Evolutionary conservation across 768 basidiomycete species (phyloP), one percentile per base, ranked within the genome.

Genomic region (Rhodotorula toruloides): DNA sequence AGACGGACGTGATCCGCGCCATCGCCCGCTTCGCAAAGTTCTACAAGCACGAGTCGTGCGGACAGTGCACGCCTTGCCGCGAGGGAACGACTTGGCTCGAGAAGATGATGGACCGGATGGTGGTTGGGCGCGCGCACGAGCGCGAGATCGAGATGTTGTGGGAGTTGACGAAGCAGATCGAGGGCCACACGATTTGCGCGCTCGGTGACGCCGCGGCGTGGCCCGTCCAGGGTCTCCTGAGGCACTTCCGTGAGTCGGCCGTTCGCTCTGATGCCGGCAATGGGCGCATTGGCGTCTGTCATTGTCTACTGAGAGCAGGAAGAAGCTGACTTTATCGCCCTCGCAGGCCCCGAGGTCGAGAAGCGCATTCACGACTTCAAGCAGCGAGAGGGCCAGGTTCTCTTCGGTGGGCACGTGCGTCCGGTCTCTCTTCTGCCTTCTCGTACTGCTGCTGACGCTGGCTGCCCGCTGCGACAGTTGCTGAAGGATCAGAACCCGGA

Each of bases 41-140:
- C 81, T 97, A 97, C 82, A 94, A 96, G 79, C 94, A 97, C 79
- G 94, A 98, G 77, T 94, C 91, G 1, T 98, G 93, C 73, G 93
- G 94, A 21, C 94, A 98, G 77, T 97, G 93, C 71, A 73, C 72
- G 27, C 72, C 73, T 16, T 75, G 74, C 58, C 81, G 90, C 69
- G 89, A 92, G 75, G 91, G 92, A 43, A 98, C 94, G 4, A 96
- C 91, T 0, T 98, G 94, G 94, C 91, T 99, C 89, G 90, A 88
- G 85, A 94, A 97, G 79, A 97, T 98, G 91, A 99, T 99, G 94
- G 84, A 91, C 77, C 87, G 94, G 53, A 85, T 99, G 82, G 90
- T 89, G 25, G 88, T 90, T 75, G 94, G 94, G 5, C 84, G 93
- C 17, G 90, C 87, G 0, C 90, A 93, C 75, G 82, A 83, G 71